Evolutionary conservation across 2,329 filamentous ascomycete species (phyloP).

Genomic region (Ascochyta koolunga): DNA sequence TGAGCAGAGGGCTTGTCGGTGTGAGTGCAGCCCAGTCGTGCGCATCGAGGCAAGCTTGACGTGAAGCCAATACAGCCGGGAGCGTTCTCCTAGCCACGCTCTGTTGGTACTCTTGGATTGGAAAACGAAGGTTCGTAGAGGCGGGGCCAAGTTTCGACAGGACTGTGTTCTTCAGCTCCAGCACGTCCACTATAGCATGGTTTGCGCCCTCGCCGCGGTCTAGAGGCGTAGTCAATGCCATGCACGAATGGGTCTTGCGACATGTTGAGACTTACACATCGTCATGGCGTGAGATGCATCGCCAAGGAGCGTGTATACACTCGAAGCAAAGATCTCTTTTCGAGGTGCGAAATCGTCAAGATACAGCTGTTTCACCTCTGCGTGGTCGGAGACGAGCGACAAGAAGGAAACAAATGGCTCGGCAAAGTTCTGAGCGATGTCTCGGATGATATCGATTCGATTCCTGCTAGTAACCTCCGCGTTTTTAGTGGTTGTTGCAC

Average conservation of each 20-base stretch:
- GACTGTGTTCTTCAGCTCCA: not conserved
- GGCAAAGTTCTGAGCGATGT: not conserved
- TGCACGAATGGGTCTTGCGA: too few species aligned
- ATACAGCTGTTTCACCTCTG: conserved; percentile 8
- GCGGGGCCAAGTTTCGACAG: not conserved
- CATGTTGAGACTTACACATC: conserved; percentile 4
- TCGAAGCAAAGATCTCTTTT: not conserved
- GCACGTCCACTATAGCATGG: conserved; percentile 12
- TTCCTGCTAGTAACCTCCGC: not conserved
- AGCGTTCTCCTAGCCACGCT: conserved; percentile 2
- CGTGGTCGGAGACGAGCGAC: not conserved
- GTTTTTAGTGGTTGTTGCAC: not conserved
- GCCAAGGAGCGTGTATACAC: conserved; percentile 6
- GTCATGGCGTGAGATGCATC: conserved; percentile 18
- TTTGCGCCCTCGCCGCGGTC: conserved; percentile 11
- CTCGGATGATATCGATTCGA: conserved; percentile 2
- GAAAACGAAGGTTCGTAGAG: not conserved
- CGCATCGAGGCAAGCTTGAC: conserved; percentile 17
- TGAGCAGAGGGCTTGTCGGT: conserved; percentile 2
- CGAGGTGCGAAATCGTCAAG: conserved; percentile 13
- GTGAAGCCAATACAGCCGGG: conserved; percentile 8
- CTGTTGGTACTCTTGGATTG: not conserved
- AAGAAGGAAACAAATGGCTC: conserved; percentile 17
- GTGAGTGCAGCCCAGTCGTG: conserved; percentile 12
- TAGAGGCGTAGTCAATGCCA: not conserved